Conservation (phyloP, 2,329 filamentous ascomycete species). For the Colletotrichum orchidophilum region DNA sequence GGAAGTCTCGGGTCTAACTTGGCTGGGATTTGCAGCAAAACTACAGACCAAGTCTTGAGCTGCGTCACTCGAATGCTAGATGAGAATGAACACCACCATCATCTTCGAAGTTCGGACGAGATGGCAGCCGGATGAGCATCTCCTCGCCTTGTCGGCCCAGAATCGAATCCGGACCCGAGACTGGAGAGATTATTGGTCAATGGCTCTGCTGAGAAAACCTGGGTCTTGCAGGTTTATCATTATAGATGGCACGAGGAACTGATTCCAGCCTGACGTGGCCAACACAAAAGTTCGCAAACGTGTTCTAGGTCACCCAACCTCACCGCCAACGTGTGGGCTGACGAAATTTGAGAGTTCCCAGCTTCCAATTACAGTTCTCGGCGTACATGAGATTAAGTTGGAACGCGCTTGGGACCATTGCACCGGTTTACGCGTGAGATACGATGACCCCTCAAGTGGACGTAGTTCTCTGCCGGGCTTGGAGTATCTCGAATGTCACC, state of each 20-base stretch:
- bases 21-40: neutral
- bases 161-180: neutral
- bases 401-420: neutral
- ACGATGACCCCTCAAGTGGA: neutral
- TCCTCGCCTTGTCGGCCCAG: neutral
- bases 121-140: neutral
- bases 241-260: neutral
- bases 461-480: neutral
- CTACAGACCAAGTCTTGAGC: neutral
- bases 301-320: neutral
- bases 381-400: conserved; percentile 4
- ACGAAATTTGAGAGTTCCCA: neutral
- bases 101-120: neutral
- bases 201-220: neutral
- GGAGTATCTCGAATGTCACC: neutral
- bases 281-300: neutral
- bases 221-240: neutral
- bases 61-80: neutral
- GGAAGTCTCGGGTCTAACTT: neutral
- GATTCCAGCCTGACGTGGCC: neutral
- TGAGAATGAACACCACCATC: neutral
- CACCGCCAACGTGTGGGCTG: neutral
- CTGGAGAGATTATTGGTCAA: neutral
- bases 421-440: neutral
- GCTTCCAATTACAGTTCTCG: conserved; percentile 18